A percentile compares a stretch with the other conserved stretches of the same genome.
Conservation (phyloP, 2,329 filamentous ascomycete species). For the Fonsecaea monophora region DNA sequence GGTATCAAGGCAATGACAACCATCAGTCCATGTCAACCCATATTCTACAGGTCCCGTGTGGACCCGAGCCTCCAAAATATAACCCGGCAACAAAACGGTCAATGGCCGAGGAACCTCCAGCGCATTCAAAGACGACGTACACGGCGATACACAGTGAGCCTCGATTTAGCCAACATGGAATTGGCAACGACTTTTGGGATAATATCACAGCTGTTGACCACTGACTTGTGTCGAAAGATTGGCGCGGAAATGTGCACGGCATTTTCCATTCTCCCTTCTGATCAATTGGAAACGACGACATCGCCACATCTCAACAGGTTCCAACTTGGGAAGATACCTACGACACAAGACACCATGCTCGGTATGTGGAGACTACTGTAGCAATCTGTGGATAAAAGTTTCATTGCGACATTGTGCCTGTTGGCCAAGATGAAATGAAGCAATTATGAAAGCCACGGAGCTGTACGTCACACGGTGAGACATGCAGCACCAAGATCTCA, state of each 20-base stretch:
- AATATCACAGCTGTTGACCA: background rate
- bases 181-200: background rate
- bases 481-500: constrained; percentile 9
- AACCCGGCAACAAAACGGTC: background rate
- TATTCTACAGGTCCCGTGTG: background rate
- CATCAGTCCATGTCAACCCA: background rate
- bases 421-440: background rate
- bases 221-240: background rate
- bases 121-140: background rate
- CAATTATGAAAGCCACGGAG: background rate
- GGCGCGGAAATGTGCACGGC: background rate
- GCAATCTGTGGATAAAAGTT: background rate
- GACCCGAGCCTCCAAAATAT: background rate
- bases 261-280: too few relatives aligned
- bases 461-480: constrained; percentile 5
- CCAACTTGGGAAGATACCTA: too few relatives aligned
- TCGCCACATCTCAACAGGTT: too few relatives aligned
- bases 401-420: background rate
- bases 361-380: background rate
- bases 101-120: background rate
- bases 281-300: too few relatives aligned
- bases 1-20: background rate
- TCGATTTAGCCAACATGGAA: background rate
- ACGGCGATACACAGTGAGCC: background rate
- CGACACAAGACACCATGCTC: too few relatives aligned